A percentile compares a stretch with the other conserved stretches of the same genome.
These are phyloP conservation scores for Candida xyloterini DNA, from an alignment of 805 yeast genomes.

Conservation along the genomic window DNA sequence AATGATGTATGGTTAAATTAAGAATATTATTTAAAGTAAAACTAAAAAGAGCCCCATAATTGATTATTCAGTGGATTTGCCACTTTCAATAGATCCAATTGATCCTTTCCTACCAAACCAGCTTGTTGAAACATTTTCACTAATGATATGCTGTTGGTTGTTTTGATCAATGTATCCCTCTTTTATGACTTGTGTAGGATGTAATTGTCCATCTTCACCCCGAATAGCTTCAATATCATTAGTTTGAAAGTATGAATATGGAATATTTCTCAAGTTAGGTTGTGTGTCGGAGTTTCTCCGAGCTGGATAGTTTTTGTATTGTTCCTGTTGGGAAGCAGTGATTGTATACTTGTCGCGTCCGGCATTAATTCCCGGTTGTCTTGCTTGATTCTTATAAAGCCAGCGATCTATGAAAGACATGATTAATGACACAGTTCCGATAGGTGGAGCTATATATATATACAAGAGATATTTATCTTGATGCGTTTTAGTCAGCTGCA, in stretches of 20 bases:
- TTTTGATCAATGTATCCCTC: conserved; percentile 3
- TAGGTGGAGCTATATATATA: conserved; percentile 3
- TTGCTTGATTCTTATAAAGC: conserved; percentile 26
- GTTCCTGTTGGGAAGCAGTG: conserved; percentile 14
- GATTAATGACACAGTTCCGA: background rate
- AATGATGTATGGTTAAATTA: too few relatives aligned
- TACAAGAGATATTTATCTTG: background rate
- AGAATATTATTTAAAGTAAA: background rate
- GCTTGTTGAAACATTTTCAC: background rate
- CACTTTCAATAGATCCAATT: conserved; percentile 4
- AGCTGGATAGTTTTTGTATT: conserved; percentile 8
- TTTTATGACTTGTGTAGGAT: background rate
- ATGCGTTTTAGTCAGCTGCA: conserved; percentile 2
- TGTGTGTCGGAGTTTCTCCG: conserved; percentile 12
- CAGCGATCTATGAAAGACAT: conserved; percentile 38
- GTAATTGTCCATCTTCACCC: conserved; percentile 3
- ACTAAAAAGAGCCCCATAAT: background rate
- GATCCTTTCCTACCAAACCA: conserved; percentile 14
- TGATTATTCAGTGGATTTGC: background rate
- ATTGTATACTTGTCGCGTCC: conserved; percentile 24
- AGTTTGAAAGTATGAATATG: conserved; percentile 27
- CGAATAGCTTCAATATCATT: conserved; percentile 8
- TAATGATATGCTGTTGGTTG: background rate
- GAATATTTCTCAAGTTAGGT: conserved; percentile 33
- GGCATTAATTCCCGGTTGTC: conserved; percentile 20